Evolutionary conservation across 306 rosid genomes (phyloP), one percentile per base, ranked within the genome.

Genomic region (Pyrus communis): DNA sequence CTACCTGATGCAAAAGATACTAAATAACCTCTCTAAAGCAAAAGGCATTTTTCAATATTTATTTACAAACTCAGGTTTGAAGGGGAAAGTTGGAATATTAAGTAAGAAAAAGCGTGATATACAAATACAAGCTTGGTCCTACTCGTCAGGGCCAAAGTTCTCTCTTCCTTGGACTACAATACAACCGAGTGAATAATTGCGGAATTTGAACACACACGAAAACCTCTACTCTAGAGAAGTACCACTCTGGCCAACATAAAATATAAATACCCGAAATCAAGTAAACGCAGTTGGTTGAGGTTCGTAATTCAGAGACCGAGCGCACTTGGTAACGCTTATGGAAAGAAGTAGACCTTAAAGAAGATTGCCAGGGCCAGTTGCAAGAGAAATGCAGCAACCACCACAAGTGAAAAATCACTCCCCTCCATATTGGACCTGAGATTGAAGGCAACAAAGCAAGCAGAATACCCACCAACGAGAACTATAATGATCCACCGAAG

Each of bases 301-400:
- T 67, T 46, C 30, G 45, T 71, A 19, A 65, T 75, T 71, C 70
- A 12, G 70, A 77, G 77, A 64, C 40, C 52, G 54, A 46, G 63
- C 62, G 57, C 76, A 3, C 22, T 13, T 38, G 74, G 73, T 46
- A 68, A 75, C 67, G 49, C 90, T 93, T 80, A 96, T 21, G 91
- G 90, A 84, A 96, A 96, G 96, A 96, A 96, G 97, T 91, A 89
- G 81, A 86, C 97, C 89, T 96, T 96, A 84, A 96, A 85, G 89
- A 96, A 96, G 87, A 92, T 68, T 60, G 98, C 93, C 88, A 96
- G 82, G 71, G 88, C 94, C 75, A 96, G 74, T 89, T 96, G 98
- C 90, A 96, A 86, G 80, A 77, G 69, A 78, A 89, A 92, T 76
- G 99, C 98, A 1, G 98, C 96, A 28, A 89, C 35, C 64, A 87